Percentiles rank a stretch among this genome's conserved stretches.
These are phyloP conservation scores for Amoebophrya sp. DNA, from an alignment of 169 alveolate species.

Conservation along the genomic window DNA sequence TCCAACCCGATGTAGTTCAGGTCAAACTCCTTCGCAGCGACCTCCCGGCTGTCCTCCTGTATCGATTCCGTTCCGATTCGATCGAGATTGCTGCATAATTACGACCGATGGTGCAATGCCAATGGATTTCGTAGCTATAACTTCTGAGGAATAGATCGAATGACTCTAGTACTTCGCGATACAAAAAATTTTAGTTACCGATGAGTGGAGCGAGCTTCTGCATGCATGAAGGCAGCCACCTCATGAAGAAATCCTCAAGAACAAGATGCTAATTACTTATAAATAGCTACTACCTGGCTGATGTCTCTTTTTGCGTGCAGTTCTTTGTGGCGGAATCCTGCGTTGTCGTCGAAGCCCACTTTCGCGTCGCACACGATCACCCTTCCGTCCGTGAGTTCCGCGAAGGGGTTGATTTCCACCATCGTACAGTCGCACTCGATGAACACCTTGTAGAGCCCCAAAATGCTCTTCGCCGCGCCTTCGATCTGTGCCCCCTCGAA, in stretches of 20 bases:
- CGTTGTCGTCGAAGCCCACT: conserved; percentile 87
- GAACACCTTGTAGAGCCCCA: conserved; percentile 43
- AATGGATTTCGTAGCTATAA: no score
- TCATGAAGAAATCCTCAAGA: no score
- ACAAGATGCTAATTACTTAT: no score
- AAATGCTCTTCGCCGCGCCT: conserved; percentile 18
- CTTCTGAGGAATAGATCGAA: no score
- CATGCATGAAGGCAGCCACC: no score
- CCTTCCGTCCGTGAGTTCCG: conserved; percentile 62
- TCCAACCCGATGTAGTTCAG: conserved; percentile 82
- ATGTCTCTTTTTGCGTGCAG: conserved; percentile 24
- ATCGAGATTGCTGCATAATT: no score
- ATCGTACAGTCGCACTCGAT: conserved; percentile 70
- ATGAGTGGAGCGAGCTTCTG: no score
- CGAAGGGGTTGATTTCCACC: conserved; percentile 88
- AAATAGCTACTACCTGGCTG: conserved; percentile 25
- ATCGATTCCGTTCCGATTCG: conserved; percentile 6
- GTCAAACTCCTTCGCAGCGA: conserved; percentile 68
- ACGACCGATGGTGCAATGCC: no score
- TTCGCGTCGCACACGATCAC: conserved; percentile 84
- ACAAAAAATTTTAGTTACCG: conserved; percentile 8
- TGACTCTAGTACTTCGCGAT: conserved; percentile 7
- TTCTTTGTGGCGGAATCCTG: conserved; percentile 80
- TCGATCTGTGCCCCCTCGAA: conserved; percentile 30
- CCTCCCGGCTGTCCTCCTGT: conserved; percentile 63